A percentile compares a stretch with the other conserved stretches of the same genome.
Evolutionary conservation across 345 rosid genomes (phyloP).

Genomic region (Eucalyptus rudis): DNA sequence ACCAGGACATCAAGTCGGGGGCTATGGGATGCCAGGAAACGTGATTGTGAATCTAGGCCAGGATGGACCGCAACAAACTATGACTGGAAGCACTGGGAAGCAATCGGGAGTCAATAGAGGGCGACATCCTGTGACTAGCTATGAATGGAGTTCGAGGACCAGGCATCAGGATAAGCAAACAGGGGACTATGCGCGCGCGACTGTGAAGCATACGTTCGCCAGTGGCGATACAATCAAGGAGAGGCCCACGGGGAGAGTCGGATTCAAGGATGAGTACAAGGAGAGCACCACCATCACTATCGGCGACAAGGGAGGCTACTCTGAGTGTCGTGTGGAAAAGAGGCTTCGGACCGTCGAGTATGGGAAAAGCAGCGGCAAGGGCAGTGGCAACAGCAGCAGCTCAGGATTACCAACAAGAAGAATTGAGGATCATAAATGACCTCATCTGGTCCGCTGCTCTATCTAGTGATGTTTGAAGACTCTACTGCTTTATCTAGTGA

Average conservation of each 20-base stretch:
- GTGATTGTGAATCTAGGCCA: background rate
- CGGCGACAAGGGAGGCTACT: background rate
- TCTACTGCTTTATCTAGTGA: background rate
- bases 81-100: background rate
- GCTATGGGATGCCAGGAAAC: background rate
- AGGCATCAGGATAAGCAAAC: background rate
- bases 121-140: background rate
- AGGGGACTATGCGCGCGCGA: background rate
- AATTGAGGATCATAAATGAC: background rate
- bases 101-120: background rate
- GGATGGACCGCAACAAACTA: background rate
- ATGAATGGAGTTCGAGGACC: background rate
- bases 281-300: background rate
- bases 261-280: slow-evolving; percentile 1
- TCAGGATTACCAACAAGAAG: background rate
- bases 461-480: background rate
- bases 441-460: background rate
- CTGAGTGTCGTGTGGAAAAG: background rate
- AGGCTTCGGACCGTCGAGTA: background rate
- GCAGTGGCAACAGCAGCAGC: background rate
- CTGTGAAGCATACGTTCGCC: background rate
- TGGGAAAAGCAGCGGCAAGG: background rate
- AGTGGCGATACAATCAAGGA: background rate
- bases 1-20: background rate
- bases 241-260: background rate